Evolutionary conservation across 2,329 filamentous ascomycete species (phyloP).

Genomic region (Fusarium sp.): DNA sequence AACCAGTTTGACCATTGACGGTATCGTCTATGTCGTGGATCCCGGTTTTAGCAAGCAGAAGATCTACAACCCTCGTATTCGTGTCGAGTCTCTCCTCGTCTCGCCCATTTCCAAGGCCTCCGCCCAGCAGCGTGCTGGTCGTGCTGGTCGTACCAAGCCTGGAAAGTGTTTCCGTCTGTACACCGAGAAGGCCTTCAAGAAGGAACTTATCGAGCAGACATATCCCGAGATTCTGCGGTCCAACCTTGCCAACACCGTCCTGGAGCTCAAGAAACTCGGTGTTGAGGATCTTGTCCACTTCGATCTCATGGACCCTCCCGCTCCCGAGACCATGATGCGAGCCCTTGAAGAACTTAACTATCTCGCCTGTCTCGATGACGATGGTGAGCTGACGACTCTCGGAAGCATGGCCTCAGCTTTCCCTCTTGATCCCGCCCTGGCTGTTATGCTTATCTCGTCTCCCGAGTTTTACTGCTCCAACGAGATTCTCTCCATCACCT

Average conservation of each 20-base stretch:
- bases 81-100: slow-evolving; percentile 96
- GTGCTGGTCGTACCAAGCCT: slow-evolving; percentile 97
- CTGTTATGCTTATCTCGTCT: slow-evolving; percentile 97
- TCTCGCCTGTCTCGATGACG: slow-evolving; percentile 93
- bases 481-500: slow-evolving; percentile 94
- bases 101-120: slow-evolving; percentile 98
- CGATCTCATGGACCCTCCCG: slow-evolving; percentile 97
- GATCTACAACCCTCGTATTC: slow-evolving; percentile 96
- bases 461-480: slow-evolving; percentile 99
- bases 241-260: slow-evolving; percentile 92
- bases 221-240: slow-evolving; percentile 96
- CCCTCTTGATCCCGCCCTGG: slow-evolving; percentile 90
- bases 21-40: slow-evolving; percentile 99
- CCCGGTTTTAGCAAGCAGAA: slow-evolving; percentile 99
- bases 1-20: slow-evolving; percentile 96
- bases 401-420: slow-evolving; percentile 93
- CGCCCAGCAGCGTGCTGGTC: slow-evolving; percentile 95
- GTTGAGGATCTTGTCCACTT: slow-evolving; percentile 97
- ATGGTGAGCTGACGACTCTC: slow-evolving; percentile 89
- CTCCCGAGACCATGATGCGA: slow-evolving; percentile 98
- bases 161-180: slow-evolving; percentile 99
- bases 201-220: slow-evolving; percentile 96
- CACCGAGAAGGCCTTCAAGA: slow-evolving; percentile 95
- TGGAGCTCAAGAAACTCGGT: slow-evolving; percentile 97
- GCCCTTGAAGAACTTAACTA: slow-evolving; percentile 98